Evolutionary conservation across 2,329 filamentous ascomycete genomes (phyloP), one percentile per base, ranked within the genome.

Genomic region (Myriosclerotinia curreyana): DNA sequence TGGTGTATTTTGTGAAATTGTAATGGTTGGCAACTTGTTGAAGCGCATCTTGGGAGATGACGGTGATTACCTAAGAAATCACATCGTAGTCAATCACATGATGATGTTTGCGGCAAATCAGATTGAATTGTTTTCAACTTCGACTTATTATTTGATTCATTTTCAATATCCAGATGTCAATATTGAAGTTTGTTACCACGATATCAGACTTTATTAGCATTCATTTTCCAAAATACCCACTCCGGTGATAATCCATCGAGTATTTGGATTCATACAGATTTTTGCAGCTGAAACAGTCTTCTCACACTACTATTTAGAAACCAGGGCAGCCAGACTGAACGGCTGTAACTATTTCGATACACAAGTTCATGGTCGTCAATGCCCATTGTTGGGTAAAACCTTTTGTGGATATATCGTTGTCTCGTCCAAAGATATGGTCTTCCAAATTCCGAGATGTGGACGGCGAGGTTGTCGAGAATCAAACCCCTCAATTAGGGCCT

Each of bases 61-160:
- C 55, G 55, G 55, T 59, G 55, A 59, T 59, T 59, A 59, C 55
- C n/a, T 59, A 59, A 59, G 55, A 17, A 14, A 8, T 2, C 11
- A 20, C 5, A 50, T 17, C 42, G 1, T 48, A 15, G 15, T 48
- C 31, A 48, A 38, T 48, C 42, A 48, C 34, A 36, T 59, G 42
- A 59, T 48, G 42, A 59, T 48, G 55, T 36, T 59, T 59, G 42
- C 55, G 31, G 55, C 28, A 31, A 36, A n/a, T n/a, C n/a, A 48
- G 9, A 54, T 42, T 34, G 2, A 9, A 8, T 56, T 31, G 25
- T 31, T 44, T 46, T 58, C n/a, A 14, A 25, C n/a, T 34, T 44
- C 15, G 7, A 5, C 31, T 44, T 28, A n/a, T 46, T 31, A 8
- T 51, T 9, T 44, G 5, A 28, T 56, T 46, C 22, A 56, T 56